A percentile compares a stretch with the other conserved stretches of the same genome.
phyloP scores from a whole-genome alignment of 768 basidiomycete genomes.

The Suillus americanus region DNA sequence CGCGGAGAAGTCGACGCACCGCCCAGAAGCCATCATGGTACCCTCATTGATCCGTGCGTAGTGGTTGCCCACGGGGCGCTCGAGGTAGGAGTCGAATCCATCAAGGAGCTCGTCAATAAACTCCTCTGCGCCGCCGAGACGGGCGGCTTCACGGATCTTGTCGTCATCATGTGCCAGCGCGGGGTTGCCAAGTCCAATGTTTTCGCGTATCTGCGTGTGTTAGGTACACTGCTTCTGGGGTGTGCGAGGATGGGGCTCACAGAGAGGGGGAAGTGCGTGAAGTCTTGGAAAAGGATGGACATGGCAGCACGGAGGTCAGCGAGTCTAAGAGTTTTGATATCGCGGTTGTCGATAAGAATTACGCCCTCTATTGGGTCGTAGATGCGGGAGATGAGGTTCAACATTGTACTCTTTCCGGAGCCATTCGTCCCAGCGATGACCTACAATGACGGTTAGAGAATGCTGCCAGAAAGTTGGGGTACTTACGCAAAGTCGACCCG shows the following conservation, averaged over 20 bases:
- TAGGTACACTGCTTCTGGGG: not conserved
- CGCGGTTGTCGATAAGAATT: conserved; percentile 61
- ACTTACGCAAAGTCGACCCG: conserved; percentile 74
- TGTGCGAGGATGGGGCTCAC: conserved; percentile 37
- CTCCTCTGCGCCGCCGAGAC: conserved; percentile 66
- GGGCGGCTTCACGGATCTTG: conserved; percentile 63
- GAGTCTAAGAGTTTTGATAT: conserved; percentile 61
- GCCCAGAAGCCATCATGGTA: conserved; percentile 57
- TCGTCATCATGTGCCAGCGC: conserved; percentile 49
- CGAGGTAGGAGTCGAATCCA: conserved; percentile 67
- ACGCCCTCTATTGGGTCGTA: conserved; percentile 69
- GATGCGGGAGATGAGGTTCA: conserved; percentile 69
- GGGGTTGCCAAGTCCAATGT: conserved; percentile 75
- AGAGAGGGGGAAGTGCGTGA: conserved; percentile 74
- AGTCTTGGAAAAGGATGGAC: conserved; percentile 79
- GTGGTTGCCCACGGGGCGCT: conserved; percentile 53
- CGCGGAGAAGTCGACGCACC: conserved; percentile 48
- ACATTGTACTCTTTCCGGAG: conserved; percentile 77
- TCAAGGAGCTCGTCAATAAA: conserved; percentile 66
- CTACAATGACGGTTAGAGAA: conserved; percentile 30
- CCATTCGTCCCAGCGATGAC: conserved; percentile 79
- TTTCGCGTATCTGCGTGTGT: conserved; percentile 63
- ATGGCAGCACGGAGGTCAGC: conserved; percentile 61
- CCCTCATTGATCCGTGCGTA: conserved; percentile 60
- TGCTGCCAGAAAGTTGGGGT: not conserved